These are phyloP conservation scores for Ustilago lituana DNA, from an alignment of 1,284 basidiomycete genomes.

Conservation along the genomic window DNA sequence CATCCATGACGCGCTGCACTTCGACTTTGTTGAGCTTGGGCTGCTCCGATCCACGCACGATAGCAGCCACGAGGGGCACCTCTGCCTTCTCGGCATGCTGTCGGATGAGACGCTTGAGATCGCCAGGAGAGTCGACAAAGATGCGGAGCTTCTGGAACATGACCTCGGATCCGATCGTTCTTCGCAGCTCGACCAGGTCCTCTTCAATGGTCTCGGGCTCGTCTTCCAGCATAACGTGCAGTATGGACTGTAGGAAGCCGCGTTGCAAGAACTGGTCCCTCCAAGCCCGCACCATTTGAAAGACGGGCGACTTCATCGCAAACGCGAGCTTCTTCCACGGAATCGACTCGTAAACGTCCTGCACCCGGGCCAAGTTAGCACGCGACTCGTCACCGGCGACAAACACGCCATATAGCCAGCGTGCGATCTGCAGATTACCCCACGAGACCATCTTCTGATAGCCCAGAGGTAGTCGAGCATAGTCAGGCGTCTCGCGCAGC, in stretches of 20 bases:
- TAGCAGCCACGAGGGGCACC: constrained; percentile 64
- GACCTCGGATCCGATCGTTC: constrained; percentile 53
- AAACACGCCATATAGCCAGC: constrained; percentile 62
- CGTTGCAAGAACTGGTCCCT: constrained; percentile 56
- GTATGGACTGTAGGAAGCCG: constrained; percentile 52
- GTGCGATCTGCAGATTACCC: constrained; percentile 61
- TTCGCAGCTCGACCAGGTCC: constrained; percentile 53
- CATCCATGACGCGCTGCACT: constrained; percentile 60
- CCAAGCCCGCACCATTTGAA: constrained; percentile 56
- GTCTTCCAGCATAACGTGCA: constrained; percentile 61
- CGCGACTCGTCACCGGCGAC: constrained; percentile 59
- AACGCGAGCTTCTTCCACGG: constrained; percentile 62
- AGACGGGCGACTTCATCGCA: constrained; percentile 59
- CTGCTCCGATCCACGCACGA: constrained; percentile 61
- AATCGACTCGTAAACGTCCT: constrained; percentile 54
- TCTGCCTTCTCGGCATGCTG: constrained; percentile 55
- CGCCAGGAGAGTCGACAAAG: constrained; percentile 59
- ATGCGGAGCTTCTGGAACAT: constrained; percentile 61
- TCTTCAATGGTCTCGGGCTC: constrained; percentile 59
- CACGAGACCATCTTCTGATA: constrained; percentile 64
- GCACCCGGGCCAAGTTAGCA: constrained; percentile 56
- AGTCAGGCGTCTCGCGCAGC: constrained; percentile 50
- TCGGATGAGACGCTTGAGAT: constrained; percentile 63
- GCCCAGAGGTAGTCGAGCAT: constrained; percentile 50
- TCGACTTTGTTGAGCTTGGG: constrained; percentile 62